Base-by-base conservation (phyloP, 495 filamentous ascomycete species). In the Penicillium mononematosum region DNA sequence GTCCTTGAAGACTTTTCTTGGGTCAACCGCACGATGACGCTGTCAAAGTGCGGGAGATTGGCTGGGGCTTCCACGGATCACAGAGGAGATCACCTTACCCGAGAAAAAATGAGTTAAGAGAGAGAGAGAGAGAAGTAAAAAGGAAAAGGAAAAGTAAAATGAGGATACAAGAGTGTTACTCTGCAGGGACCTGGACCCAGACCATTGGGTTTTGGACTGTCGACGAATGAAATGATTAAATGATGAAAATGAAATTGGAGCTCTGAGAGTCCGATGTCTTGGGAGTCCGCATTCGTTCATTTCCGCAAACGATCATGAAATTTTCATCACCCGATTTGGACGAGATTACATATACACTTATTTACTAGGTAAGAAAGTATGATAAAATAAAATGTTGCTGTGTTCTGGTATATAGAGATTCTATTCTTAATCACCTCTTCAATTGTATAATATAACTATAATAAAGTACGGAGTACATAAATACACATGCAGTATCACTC, bases 1-100 rank as follows among this genome's bases (percentile, higher is more conserved):
- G 11, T 9, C 22, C 22, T 24, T 31, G 10, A 34, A 34, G 31
- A 34, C 31, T 34, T 34, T 34, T 34, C 31, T 45, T 65, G 65
- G 67, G 58, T 58, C 66, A 72, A 67, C 69, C 69, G 70, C 53
- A 55, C 58, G 58, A 55, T 59, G 54, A 55, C 67, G 69, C 69
- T 67, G 69, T 71, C 69, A 70, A 65, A 68, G 53, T 63, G 71
- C 71, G 71, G 71, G 70, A 74, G 71, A 74, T 74, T 68, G 46
- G 58, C 68, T 70, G 61, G 58, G 54, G 31, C 31, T 70, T 64
- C 71, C 71, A 73, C 70, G 71, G 71, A 64, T 73, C 68, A 50
- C 14, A 16, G 3, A n/a, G 34, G 34, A 7, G 10, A 34, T 34
- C 10, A 12, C 31, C 4, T 32, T 39, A 50, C 32, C 48, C 14